Evolutionary conservation across 345 rosid species (phyloP).

Genomic region (Rubroshorea leprosula): DNA sequence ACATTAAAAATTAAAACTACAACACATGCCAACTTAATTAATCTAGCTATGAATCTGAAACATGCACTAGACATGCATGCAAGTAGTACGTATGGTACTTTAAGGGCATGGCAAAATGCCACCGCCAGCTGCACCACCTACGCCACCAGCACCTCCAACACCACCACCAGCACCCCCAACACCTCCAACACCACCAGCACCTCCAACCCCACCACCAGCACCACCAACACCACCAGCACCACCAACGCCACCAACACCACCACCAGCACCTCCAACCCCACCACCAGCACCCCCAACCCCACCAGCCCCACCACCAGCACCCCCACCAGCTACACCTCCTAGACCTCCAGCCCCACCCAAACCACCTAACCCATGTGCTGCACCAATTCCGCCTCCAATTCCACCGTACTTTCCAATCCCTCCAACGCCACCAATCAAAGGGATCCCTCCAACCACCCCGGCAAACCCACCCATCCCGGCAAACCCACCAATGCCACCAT

Average conservation of each 20-base stretch:
- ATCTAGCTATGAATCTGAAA: not conserved
- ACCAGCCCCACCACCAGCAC: constrained; percentile 24
- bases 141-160: constrained; percentile 30
- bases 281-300: constrained; percentile 21
- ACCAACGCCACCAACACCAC: constrained; percentile 19
- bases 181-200: constrained; percentile 11
- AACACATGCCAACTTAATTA: not conserved
- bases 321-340: constrained; percentile 20
- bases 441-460: constrained; percentile 37
- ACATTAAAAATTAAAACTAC: too few species aligned
- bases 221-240: constrained; percentile 25
- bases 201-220: constrained; percentile 33
- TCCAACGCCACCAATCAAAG: constrained; percentile 36
- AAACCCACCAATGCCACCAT: constrained; percentile 67
- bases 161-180: constrained; percentile 26
- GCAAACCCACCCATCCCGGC: constrained; percentile 71
- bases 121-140: constrained; percentile 20
- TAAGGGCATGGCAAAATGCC: constrained; percentile 12
- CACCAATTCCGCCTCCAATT: constrained; percentile 38
- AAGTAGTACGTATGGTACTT: too few species aligned
- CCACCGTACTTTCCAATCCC: constrained; percentile 54
- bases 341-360: constrained; percentile 27
- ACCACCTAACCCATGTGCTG: constrained; percentile 15
- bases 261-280: constrained; percentile 27
- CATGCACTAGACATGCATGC: too few species aligned